A percentile compares a stretch with the other conserved stretches of the same genome.
These are phyloP conservation scores for Quercus engelmannii DNA, from an alignment of 306 rosid species.

Conservation along the genomic window DNA sequence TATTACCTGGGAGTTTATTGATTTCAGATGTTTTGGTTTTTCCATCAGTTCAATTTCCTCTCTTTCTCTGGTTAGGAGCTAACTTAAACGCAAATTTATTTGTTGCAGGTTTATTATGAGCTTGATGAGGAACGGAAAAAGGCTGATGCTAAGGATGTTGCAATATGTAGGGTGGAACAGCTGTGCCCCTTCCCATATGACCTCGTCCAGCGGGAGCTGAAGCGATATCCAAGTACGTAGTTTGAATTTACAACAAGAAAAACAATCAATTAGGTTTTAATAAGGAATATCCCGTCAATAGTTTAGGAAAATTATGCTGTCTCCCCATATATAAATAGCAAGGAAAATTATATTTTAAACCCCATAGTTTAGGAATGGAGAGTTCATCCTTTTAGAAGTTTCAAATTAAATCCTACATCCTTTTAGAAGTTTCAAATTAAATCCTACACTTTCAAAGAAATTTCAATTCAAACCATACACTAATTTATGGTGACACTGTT, in stretches of 20 bases:
- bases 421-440: too few species aligned
- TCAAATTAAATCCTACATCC: too few species aligned
- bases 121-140: slow-evolving; percentile 78
- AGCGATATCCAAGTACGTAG: slow-evolving; percentile 88
- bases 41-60: background rate
- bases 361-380: too few species aligned
- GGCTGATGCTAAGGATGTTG: slow-evolving; percentile 70
- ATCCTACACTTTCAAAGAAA: too few species aligned
- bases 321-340: background rate
- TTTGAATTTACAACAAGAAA: background rate
- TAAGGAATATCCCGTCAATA: too few species aligned
- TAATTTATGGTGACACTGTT: too few species aligned
- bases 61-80: background rate
- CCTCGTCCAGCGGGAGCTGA: slow-evolving; percentile 88
- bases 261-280: background rate
- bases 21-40: background rate
- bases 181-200: slow-evolving; percentile 97
- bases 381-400: too few species aligned
- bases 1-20: background rate
- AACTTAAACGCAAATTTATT: background rate
- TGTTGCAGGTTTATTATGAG: slow-evolving; percentile 81
- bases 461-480: too few species aligned
- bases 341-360: too few species aligned
- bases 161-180: slow-evolving; percentile 92
- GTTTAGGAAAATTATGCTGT: background rate